phyloP scores from a whole-genome alignment of 257 asterid species.

The Henckelia pumila region DNA sequence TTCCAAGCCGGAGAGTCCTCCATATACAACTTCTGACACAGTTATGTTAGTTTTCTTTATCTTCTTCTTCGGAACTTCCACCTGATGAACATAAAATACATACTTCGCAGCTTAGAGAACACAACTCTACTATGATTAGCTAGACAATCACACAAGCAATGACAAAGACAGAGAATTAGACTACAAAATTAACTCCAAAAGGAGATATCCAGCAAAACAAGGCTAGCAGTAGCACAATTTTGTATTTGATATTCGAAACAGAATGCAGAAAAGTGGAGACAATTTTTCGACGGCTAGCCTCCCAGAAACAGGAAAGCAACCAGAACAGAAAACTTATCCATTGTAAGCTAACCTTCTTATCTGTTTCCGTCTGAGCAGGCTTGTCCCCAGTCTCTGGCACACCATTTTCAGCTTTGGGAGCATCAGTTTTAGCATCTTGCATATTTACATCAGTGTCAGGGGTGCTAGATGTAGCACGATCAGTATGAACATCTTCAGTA shows the following conservation, averaged over 20 bases:
- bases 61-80: slow-evolving; percentile 14
- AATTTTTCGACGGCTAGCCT: background rate
- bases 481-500: slow-evolving; percentile 51
- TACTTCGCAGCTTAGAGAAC: background rate
- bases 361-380: slow-evolving; percentile 24
- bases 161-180: background rate
- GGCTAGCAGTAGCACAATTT: background rate
- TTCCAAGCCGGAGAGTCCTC: background rate
- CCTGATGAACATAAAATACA: background rate
- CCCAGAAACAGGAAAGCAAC: background rate
- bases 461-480: slow-evolving; percentile 40
- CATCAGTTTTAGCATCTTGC: slow-evolving; percentile 62
- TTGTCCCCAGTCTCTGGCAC: slow-evolving; percentile 45
- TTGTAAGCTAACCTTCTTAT: slow-evolving; percentile 14
- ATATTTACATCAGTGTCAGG: slow-evolving; percentile 55
- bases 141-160: background rate
- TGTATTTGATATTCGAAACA: background rate
- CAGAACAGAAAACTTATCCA: background rate
- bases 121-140: background rate
- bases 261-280: background rate
- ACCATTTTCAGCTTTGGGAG: slow-evolving; percentile 65
- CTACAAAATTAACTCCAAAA: background rate
- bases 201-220: background rate
- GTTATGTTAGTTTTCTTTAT: slow-evolving; percentile 13
- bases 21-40: slow-evolving; percentile 9